Percentiles rank a stretch among this genome's conserved stretches.
phyloP scores from a whole-genome alignment of 2,329 filamentous ascomycete species.

The Arthrinium puccinioides region DNA sequence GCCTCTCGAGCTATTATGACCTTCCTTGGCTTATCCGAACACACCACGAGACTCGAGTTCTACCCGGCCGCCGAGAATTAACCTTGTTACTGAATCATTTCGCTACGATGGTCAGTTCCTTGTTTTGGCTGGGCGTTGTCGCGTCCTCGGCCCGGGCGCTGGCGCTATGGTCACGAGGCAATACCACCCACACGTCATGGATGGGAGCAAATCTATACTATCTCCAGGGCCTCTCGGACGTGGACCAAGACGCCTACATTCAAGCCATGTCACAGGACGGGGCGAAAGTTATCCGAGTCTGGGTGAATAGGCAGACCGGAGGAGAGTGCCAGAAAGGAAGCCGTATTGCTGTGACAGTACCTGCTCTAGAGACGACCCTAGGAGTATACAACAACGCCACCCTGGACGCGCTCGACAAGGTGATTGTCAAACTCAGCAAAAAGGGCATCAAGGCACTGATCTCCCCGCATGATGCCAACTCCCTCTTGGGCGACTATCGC shows the following conservation, averaged over 20 bases:
- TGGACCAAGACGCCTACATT: slow-evolving; percentile 19
- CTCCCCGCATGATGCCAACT: slow-evolving; percentile 23
- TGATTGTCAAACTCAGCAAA: slow-evolving; percentile 16
- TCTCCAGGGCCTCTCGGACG: slow-evolving; percentile 18
- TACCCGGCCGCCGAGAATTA: not conserved
- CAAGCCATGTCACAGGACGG: slow-evolving; percentile 16
- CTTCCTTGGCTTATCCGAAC: too few relatives aligned
- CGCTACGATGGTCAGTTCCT: not conserved
- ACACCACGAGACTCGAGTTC: too few relatives aligned
- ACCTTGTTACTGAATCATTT: not conserved
- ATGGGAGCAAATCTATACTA: slow-evolving; percentile 22
- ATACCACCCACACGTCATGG: slow-evolving; percentile 14
- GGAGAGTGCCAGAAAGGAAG: slow-evolving; percentile 21
- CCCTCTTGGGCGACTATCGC: slow-evolving; percentile 12
- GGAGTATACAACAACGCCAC: slow-evolving; percentile 18
- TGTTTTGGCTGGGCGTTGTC: not conserved
- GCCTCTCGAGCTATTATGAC: too few relatives aligned
- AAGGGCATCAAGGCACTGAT: slow-evolving; percentile 24
- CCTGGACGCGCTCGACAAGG: slow-evolving; percentile 21
- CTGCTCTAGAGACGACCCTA: slow-evolving; percentile 15
- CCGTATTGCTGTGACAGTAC: slow-evolving; percentile 11
- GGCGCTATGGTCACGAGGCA: not conserved
- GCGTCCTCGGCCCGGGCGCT: not conserved
- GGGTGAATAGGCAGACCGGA: slow-evolving; percentile 16
- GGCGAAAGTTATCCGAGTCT: slow-evolving; percentile 21